Conservation (phyloP, 129 eudicot species). For the Apium graveolens region DNA sequence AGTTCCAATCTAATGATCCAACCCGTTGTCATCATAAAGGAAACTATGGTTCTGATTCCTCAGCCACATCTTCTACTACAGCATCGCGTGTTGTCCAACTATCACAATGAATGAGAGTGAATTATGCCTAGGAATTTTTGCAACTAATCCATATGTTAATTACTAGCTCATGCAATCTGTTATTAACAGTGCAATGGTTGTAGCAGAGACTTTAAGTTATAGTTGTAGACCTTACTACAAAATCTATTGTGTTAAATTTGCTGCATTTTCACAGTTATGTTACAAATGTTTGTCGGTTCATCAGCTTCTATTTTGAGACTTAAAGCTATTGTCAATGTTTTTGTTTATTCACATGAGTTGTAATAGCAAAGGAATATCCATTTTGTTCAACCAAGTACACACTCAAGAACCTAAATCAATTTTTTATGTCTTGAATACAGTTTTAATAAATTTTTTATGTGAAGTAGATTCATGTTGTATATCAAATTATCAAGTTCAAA, state of each 20-base stretch:
- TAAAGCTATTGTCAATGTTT: no score
- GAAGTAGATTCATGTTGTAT: no score
- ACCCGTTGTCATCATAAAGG: conserved; percentile 25
- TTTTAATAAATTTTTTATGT: no score
- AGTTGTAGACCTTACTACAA: neutral
- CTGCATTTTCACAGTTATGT: neutral
- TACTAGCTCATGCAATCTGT: neutral
- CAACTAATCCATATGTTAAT: neutral
- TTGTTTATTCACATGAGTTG: no score
- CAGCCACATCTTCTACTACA: conserved; percentile 51
- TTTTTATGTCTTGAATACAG: no score
- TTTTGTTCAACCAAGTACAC: no score
- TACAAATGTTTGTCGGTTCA: no score
- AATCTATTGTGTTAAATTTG: neutral
- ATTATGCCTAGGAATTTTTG: neutral
- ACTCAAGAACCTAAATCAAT: no score
- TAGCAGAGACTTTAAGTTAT: neutral
- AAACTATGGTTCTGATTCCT: conserved; percentile 31
- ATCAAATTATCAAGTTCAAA: no score
- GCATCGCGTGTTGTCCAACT: conserved; percentile 40
- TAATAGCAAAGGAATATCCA: no score
- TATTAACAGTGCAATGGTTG: neutral
- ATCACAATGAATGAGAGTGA: conserved; percentile 6
- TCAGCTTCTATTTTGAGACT: neutral
- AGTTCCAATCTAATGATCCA: conserved; percentile 8